Percentiles rank a stretch among this genome's conserved stretches.
These are phyloP conservation scores for Micromonas pusilla DNA, from an alignment of 139 green algal genomes.

Conservation along the genomic window DNA sequence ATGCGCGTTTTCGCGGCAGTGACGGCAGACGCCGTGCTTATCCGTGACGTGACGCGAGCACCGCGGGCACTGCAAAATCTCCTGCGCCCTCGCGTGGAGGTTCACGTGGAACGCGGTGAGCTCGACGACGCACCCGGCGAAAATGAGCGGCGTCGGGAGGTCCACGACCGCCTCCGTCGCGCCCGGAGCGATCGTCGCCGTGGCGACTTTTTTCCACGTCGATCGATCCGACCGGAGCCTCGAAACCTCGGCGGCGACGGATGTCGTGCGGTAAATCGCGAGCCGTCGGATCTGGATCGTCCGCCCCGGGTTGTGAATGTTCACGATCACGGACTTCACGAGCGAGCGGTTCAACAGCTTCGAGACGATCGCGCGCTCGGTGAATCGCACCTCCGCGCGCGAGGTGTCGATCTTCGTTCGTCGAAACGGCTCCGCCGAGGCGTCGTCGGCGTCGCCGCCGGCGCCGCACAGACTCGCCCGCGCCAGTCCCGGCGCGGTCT, in stretches of 20 bases:
- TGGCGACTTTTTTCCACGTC: slow-evolving; percentile 36
- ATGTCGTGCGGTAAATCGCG: slow-evolving; percentile 42
- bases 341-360: slow-evolving; percentile 18
- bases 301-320: slow-evolving; percentile 33
- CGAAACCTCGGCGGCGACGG: slow-evolving; percentile 36
- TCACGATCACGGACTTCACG: slow-evolving; percentile 37
- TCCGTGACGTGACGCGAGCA: slow-evolving; percentile 45
- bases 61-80: slow-evolving; percentile 48
- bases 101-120: slow-evolving; percentile 40
- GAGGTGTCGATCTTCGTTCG: slow-evolving; percentile 35
- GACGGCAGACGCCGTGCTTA: slow-evolving; percentile 44
- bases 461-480: too few relatives aligned
- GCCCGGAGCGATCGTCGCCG: slow-evolving; percentile 27
- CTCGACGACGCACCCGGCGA: slow-evolving; percentile 38
- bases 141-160: slow-evolving; percentile 35
- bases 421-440: slow-evolving; percentile 24
- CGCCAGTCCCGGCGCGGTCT: slow-evolving; percentile 22
- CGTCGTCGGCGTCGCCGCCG: too few relatives aligned
- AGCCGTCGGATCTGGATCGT: slow-evolving; percentile 36
- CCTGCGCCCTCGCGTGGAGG: slow-evolving; percentile 34
- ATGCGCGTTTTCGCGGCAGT: slow-evolving; percentile 55
- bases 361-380: slow-evolving; percentile 39
- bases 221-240: slow-evolving; percentile 41
- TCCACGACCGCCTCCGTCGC: slow-evolving; percentile 39
- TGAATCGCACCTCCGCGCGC: slow-evolving; percentile 44